phyloP scores from a whole-genome alignment of 441 rosid genomes.

The Populus hybrid region DNA sequence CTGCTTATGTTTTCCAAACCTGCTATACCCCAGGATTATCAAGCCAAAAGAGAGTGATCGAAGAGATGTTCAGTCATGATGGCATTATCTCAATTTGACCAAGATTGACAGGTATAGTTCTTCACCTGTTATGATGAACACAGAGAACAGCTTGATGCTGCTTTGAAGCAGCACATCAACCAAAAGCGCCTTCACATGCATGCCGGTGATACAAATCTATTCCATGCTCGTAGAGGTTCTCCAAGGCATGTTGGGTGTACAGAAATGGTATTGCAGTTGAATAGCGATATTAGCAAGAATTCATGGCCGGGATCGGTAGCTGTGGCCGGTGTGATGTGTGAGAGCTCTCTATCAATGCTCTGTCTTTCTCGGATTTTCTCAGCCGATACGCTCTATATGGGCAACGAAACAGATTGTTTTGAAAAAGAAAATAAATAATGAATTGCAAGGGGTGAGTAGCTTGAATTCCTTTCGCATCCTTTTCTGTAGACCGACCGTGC shows the following conservation, averaged over 20 bases:
- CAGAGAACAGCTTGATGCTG: background rate
- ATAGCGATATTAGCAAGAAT: background rate
- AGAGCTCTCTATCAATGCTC: background rate
- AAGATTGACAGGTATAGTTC: background rate
- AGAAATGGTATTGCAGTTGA: background rate
- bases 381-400: background rate
- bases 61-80: background rate
- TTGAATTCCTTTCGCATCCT: too few species aligned
- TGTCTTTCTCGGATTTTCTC: background rate
- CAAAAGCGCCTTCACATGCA: background rate
- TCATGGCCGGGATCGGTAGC: background rate
- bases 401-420: background rate
- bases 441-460: background rate
- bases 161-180: background rate
- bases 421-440: background rate
- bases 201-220: background rate
- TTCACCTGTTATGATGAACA: background rate
- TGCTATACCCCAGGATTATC: conserved; percentile 15
- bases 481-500: too few species aligned
- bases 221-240: background rate
- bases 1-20: background rate
- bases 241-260: background rate
- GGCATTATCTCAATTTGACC: background rate
- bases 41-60: conserved; percentile 23
- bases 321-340: background rate